Base-by-base conservation (phyloP, 352 stramenopile genomes). In the Pythium volutum region DNA sequence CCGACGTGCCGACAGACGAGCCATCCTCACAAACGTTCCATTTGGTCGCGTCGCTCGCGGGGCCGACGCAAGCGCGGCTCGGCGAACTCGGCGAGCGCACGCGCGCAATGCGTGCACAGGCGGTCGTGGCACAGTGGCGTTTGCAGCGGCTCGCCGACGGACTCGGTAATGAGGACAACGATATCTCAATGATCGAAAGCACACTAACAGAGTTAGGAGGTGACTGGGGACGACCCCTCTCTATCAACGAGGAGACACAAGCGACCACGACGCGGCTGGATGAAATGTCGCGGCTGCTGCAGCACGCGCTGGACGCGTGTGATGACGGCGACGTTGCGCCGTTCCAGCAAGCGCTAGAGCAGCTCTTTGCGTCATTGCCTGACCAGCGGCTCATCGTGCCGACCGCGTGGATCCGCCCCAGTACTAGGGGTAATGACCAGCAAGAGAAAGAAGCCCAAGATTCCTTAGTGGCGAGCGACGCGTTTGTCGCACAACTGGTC, bases 301-400 rank as follows among this genome's bases (percentile, higher is more conserved):
- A 77, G 25, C 51, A 69, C 29, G 67, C 77, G 50, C 59, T 89
- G 20, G 18, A n/a, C 0, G 48, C 58, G 12, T 75, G 69, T 5
- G 49, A 46, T 7, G 60, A 65, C 36, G 34, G 38, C 14, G 74
- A 79, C 41, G 36, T 87, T 48, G 70, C 50, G 55, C 64, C 80
- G 41, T 89, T 88, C 51, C 73, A 82, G 33, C 70, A 89, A n/a
- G 75, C 83, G 2, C 12, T 87, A 1, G 75, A 87, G 59, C 71
- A 85, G 55, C 27, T 88, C 0, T 85, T 91, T 51, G 69, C 57
- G 14, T 70, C 66, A 2, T 42, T 81, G 3, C 53, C 67, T 2
- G 42, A 59, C 4, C 62, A 77, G 27, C 74, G 61, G 36, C 55
- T 91, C 25, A 26, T 67, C 23, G 38, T 91, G 15, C 74, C 79